Conservation (phyloP, 352 stramenopile species). For the Globisporangium okanoganense region DNA sequence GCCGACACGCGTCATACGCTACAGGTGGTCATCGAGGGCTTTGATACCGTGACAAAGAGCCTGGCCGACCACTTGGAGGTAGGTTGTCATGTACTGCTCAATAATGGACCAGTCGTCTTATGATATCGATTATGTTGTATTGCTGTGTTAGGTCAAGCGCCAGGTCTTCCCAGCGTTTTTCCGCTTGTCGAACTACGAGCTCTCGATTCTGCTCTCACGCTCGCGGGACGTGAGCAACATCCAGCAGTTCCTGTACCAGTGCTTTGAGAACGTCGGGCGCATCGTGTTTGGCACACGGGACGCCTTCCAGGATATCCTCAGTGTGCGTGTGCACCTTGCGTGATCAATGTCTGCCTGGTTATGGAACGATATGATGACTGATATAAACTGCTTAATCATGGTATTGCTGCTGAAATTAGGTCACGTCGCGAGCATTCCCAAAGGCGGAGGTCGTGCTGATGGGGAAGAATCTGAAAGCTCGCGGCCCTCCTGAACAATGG, state of each 20-base stretch:
- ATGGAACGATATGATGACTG: background rate
- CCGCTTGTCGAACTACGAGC: constrained; percentile 55
- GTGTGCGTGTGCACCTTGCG: constrained; percentile 13
- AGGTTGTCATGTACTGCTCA: background rate
- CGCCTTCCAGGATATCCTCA: constrained; percentile 59
- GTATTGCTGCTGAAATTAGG: background rate
- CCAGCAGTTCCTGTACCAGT: constrained; percentile 53
- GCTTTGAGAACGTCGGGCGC: constrained; percentile 61
- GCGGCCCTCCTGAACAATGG: constrained; percentile 67
- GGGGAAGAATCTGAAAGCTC: constrained; percentile 72
- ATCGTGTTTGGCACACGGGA: constrained; percentile 60
- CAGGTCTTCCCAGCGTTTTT: constrained; percentile 62
- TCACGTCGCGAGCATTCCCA: constrained; percentile 34
- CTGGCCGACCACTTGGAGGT: constrained; percentile 60
- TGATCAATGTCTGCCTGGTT: background rate
- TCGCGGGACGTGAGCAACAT: constrained; percentile 41
- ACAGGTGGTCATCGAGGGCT: constrained; percentile 39
- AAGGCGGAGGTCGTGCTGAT: constrained; percentile 46
- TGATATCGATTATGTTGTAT: background rate
- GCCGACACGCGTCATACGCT: constrained; percentile 40
- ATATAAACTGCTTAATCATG: background rate
- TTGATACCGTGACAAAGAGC: constrained; percentile 42
- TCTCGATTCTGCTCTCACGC: constrained; percentile 48
- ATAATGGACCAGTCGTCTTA: background rate
- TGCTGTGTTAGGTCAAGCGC: constrained; percentile 36